Base-by-base conservation (phyloP, 805 yeast species). In the Metschnikowia continentalis region DNA sequence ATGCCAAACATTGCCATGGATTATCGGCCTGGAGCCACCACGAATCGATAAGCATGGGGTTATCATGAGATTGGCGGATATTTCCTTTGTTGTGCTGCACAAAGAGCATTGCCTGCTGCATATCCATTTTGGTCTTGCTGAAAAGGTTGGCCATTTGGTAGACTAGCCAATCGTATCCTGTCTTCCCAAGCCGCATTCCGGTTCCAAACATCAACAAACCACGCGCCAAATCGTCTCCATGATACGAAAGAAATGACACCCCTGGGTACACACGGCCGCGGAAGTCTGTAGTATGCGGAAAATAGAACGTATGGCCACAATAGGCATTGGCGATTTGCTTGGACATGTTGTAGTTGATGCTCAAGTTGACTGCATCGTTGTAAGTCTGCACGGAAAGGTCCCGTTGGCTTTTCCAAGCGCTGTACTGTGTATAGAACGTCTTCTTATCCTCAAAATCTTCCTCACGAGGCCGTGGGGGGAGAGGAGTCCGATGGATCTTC, bases 241-340 rank as follows among this genome's bases (percentile, higher is more conserved):
- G 69, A 47, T 71, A 72, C 3, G 70, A 60, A 32, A 74, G 53
- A 19, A 61, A 39, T 8, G 76, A 67, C 0, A 67, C 70, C 59
- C 66, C 57, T 1, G 78, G 76, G 52, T 74, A 74, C 1, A 69
- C 69, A 20, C 78, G 54, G 5, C 77, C 76, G 42, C 78, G 58
- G 47, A 74, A 74, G 54, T 74, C 78, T 39, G 69, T 53, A 6
- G 58, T 53, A 49, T 74, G 76, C 1, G 77, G 76, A 17, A 68
- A 59, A 50, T 63, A 74, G 11, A 74, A 51, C 20, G 63, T 57
- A 33, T 71, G 75, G 10, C 75, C 76, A 48, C 66, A 65, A 15
- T 53, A 51, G 4, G 58, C 63, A 7, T 61, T 59, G 2, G 69
- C 68, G 3, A 72, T 37, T 30, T 53, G 42, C 11, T 48, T 52